phyloP scores from a whole-genome alignment of 768 basidiomycete species.

The Trichaptum fuscoviolaceum region DNA sequence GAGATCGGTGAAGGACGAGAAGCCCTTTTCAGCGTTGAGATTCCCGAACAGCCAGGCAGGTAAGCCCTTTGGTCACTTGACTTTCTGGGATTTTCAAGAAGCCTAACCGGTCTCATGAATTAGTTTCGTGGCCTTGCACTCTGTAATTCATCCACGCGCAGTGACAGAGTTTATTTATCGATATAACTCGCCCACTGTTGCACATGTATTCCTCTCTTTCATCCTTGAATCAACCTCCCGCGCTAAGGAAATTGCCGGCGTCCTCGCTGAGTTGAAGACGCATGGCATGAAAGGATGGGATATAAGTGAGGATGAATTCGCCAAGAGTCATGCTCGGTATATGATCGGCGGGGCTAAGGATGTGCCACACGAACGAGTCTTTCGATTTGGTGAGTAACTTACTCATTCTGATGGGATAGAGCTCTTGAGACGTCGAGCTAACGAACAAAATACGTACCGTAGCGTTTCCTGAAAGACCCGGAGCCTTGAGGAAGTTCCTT shows the following conservation, averaged over 20 bases:
- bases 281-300: conserved; percentile 81
- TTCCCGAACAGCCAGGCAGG: conserved; percentile 93
- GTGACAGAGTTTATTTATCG: conserved; percentile 97
- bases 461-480: conserved; percentile 97
- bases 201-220: conserved; percentile 91
- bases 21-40: conserved; percentile 88
- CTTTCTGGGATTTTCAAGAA: background rate
- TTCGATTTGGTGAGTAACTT: conserved; percentile 77
- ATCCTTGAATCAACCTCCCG: conserved; percentile 61
- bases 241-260: conserved; percentile 52
- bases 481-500: conserved; percentile 87
- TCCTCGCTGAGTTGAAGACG: conserved; percentile 57
- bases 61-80: conserved; percentile 27
- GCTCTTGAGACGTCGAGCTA: background rate
- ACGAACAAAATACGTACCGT: conserved; percentile 6
- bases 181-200: conserved; percentile 65
- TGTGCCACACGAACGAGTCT: conserved; percentile 82
- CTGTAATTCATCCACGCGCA: conserved; percentile 81
- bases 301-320: conserved; percentile 92
- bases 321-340: conserved; percentile 91
- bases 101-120: conserved; percentile 5
- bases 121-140: conserved; percentile 87
- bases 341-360: conserved; percentile 83
- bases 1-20: conserved; percentile 95
- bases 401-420: background rate